A percentile compares a stretch with the other conserved stretches of the same genome.
phyloP scores from a whole-genome alignment of 2,329 filamentous ascomycete genomes.

The Aspergillus persii region DNA sequence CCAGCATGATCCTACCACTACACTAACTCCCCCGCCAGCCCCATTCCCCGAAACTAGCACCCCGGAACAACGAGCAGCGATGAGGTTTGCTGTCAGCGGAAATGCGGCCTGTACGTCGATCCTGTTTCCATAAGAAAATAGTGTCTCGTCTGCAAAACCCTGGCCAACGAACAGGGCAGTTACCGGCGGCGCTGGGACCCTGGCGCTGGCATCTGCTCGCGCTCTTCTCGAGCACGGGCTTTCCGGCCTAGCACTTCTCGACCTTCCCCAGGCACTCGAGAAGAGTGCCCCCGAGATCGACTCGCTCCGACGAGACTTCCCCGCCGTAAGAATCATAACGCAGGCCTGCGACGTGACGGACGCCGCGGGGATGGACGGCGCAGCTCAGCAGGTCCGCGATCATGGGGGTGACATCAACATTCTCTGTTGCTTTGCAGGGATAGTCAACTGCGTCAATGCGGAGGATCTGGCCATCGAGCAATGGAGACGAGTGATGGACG shows the following conservation, averaged over 20 bases:
- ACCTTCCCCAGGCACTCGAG: constrained; percentile 49
- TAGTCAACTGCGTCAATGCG: constrained; percentile 63
- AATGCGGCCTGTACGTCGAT: constrained; percentile 27
- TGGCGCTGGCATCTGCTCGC: constrained; percentile 57
- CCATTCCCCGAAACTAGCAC: constrained; percentile 18
- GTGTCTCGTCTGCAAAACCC: background rate
- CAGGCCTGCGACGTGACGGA: constrained; percentile 60
- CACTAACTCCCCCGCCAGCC: constrained; percentile 29
- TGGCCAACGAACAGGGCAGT: constrained; percentile 38
- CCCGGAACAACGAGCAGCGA: constrained; percentile 24
- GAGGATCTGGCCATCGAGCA: constrained; percentile 57
- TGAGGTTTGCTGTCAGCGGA: constrained; percentile 30
- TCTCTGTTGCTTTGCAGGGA: constrained; percentile 65
- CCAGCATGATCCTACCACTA: constrained; percentile 13
- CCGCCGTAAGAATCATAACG: constrained; percentile 51
- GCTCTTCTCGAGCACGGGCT: constrained; percentile 69
- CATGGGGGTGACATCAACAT: constrained; percentile 54
- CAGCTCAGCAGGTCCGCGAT: constrained; percentile 11
- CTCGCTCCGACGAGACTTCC: constrained; percentile 54
- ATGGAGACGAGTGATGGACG: constrained; percentile 65
- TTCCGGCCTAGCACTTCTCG: constrained; percentile 58
- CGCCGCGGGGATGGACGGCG: constrained; percentile 28
- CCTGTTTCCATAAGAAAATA: background rate
- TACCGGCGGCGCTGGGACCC: constrained; percentile 65
- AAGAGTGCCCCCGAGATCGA: constrained; percentile 42